A percentile compares a stretch with the other conserved stretches of the same genome.
phyloP scores from a whole-genome alignment of 1,284 basidiomycete species.

The Ganoderma multipileum region DNA sequence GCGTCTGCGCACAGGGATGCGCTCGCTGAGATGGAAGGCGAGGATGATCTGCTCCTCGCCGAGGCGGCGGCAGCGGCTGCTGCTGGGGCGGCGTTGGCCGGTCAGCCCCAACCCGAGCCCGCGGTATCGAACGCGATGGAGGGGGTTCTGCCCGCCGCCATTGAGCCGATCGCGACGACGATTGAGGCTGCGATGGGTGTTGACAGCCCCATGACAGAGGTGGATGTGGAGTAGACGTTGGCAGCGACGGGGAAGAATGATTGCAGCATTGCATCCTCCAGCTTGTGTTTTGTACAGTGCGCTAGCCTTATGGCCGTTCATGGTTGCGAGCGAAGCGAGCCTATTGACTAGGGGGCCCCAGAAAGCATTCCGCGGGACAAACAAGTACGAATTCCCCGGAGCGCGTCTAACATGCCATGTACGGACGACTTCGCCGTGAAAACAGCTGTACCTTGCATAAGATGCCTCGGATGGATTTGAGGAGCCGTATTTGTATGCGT shows the following conservation, averaged over 20 bases:
- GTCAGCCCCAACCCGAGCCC: neutral
- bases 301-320: neutral
- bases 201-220: constrained; percentile 31
- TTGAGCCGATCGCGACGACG: neutral
- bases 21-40: constrained; percentile 28
- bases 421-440: no score
- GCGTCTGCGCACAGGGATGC: constrained; percentile 20
- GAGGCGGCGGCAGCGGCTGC: neutral
- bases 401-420: no score
- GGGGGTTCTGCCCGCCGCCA: no score
- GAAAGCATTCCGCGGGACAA: no score
- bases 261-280: neutral
- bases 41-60: constrained; percentile 3
- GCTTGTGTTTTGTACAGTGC: neutral
- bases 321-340: no score
- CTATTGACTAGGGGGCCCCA: no score
- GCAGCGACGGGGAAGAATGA: neutral
- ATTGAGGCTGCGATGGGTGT: constrained; percentile 21
- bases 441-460: no score
- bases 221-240: constrained; percentile 11
- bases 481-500: no score
- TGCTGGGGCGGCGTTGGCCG: neutral
- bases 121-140: neutral
- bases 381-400: no score
- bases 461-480: no score